Evolutionary conservation across 1,284 basidiomycete species (phyloP), one percentile per base, ranked within the genome.

Genomic region (Ganoderma sp.): DNA sequence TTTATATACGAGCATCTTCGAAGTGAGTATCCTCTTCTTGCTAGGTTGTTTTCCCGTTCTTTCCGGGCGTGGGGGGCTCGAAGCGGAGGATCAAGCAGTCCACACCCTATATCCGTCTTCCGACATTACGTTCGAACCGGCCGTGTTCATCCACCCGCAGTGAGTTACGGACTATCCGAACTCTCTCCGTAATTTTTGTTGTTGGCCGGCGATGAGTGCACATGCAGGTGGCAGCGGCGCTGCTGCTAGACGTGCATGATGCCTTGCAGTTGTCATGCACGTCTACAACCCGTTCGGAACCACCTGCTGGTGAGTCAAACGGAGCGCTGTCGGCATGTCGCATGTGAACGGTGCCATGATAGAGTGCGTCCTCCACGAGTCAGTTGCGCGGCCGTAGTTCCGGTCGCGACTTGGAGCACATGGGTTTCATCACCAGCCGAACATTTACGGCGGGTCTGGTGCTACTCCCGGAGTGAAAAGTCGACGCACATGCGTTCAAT

Each of bases 1-100:
- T 98, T 96, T 83, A 92, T 91, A 76, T 81, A 86, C 56, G 90
- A 91, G 5, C 95, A 93, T 77, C 84, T 89, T 19, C 94, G 92
- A 54, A 86, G 92, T 93, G 74, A 73, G 88, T 81, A 43, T 52
- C 32, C n/a, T n/a, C n/a, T n/a, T n/a, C n/a, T n/a, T n/a, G n/a
- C n/a, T n/a, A n/a, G n/a, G n/a, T n/a, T n/a, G n/a, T 42, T 42
- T 42, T 42, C 41, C 14, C 10, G 41, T 42, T 42, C 34, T 37
- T 37, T 12, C 41, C 41, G 41, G 14, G 9, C 7, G 3, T 42
- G 7, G 10, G 41, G 41, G 41, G 9, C 43, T 45, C 43, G 43
- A 45, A 17, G 6, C 6, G 43, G 43, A 45, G 43, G 41, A 42
- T 14, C 10, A 1, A 12, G 12, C 10, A 42, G 41, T 14, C 41